Base-by-base conservation (phyloP, 805 yeast species). In the Wickerhamomyces strasburgensis region DNA sequence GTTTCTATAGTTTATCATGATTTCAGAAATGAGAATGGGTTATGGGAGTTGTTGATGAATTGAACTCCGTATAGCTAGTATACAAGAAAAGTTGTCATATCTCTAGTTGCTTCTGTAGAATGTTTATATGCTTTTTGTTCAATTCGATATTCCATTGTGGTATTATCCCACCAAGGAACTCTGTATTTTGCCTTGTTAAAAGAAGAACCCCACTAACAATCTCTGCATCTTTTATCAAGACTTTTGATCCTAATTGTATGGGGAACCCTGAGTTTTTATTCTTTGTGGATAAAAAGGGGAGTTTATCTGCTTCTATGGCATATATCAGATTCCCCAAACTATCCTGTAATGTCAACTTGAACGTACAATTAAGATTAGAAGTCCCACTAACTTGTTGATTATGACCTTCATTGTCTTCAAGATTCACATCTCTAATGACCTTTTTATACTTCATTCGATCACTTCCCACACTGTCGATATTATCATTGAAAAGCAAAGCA, bases 1-100 rank as follows among this genome's bases (percentile, higher is more conserved):
- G 87, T 88, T n/a, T 82, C 96, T 29, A 70, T 90, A 44, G 80
- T 90, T 21, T 87, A 85, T 57, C 96, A 89, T 55, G 90, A 89
- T 54, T 87, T 71, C 61, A 74, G 75, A 33, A 72, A 80, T 37
- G 86, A 80, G 49, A 65, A 70, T 40, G 94, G 80, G 1, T 68
- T 88, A 34, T 88, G 97, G 97, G 80, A 78, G 16, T 48, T 75
- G 34, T 58, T 84, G 26, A 44, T 65, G 40, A 31, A 35, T 13
- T 51, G 35, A 41, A 27, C 14, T 23, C 17, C 14, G 19, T 29
- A 29, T 10, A 15, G 14, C 18, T 27, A 11, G 15, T n/a, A 14
- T 14, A 6, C 7, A 9, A n/a, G 14, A 14, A 26, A 18, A 26
- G 10, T n/a, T 14, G n/a, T 33, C 14, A 27, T 15, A 46, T 46